Percentiles rank a stretch among this genome's conserved stretches.
phyloP scores from a whole-genome alignment of 805 yeast species.

The Citeromyces matritensis region DNA sequence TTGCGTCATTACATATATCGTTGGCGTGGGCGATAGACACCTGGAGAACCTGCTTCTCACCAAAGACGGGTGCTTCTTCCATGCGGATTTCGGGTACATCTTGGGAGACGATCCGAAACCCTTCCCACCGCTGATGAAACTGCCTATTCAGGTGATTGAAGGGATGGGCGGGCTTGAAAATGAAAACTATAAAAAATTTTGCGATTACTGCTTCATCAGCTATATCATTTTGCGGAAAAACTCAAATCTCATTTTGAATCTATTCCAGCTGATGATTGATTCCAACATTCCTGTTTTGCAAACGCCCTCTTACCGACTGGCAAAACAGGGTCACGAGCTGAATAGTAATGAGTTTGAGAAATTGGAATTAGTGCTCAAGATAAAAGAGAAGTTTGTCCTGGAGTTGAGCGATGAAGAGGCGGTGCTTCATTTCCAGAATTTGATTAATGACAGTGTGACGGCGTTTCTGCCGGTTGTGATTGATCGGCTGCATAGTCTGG shows the following conservation, averaged over 20 bases:
- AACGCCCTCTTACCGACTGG: constrained; percentile 10
- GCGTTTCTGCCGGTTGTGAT: constrained; percentile 92
- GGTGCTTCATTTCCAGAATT: constrained; percentile 80
- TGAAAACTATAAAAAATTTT: constrained; percentile 72
- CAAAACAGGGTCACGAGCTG: no score
- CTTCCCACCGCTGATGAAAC: constrained; percentile 94
- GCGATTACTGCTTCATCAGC: constrained; percentile 89
- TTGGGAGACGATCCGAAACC: constrained; percentile 97
- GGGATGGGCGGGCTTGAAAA: constrained; percentile 94
- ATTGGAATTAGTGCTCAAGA: constrained; percentile 75
- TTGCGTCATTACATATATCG: constrained; percentile 84
- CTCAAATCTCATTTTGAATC: constrained; percentile 75
- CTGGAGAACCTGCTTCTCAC: constrained; percentile 73
- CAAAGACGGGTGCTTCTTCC: constrained; percentile 81
- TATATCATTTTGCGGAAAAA: constrained; percentile 82
- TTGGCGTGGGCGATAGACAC: constrained; percentile 97
- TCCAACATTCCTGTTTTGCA: constrained; percentile 86
- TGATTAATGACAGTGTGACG: constrained; percentile 87
- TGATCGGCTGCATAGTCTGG: constrained; percentile 86
- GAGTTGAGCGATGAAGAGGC: constrained; percentile 96
- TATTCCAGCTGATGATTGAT: constrained; percentile 87
- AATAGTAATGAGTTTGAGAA: constrained; percentile 45
- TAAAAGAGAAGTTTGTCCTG: constrained; percentile 84
- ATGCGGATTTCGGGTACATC: constrained; percentile 95
- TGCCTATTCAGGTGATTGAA: constrained; percentile 92